A percentile compares a stretch with the other conserved stretches of the same genome.
These are phyloP conservation scores for Microdochium paspali DNA, from an alignment of 2,329 filamentous ascomycete genomes.

Conservation along the genomic window DNA sequence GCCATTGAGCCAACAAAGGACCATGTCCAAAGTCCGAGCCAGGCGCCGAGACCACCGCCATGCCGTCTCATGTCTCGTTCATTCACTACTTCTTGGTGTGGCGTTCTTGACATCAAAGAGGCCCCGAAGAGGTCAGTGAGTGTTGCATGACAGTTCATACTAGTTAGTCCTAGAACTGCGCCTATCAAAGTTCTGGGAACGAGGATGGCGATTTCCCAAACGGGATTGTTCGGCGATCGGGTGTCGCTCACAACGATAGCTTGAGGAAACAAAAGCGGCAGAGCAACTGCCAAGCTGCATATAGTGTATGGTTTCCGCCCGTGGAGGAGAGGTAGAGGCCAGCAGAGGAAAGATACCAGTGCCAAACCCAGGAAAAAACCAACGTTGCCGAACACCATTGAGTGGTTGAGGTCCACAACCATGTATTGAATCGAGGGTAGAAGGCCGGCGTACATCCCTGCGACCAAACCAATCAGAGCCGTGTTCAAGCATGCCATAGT, in stretches of 20 bases:
- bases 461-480: constrained; percentile 57
- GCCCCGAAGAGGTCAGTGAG: constrained; percentile 69
- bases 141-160: constrained; percentile 66
- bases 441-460: constrained; percentile 70
- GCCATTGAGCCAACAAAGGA: constrained; percentile 65
- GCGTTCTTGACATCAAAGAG: constrained; percentile 61
- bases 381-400: constrained; percentile 64
- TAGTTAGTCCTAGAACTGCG: constrained; percentile 61
- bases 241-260: constrained; percentile 52
- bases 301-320: constrained; percentile 72
- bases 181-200: constrained; percentile 58
- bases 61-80: constrained; percentile 61
- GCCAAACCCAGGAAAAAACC: constrained; percentile 63
- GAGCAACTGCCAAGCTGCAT: constrained; percentile 54
- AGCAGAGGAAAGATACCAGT: constrained; percentile 59
- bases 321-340: constrained; percentile 67
- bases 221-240: too few species aligned
- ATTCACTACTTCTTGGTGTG: constrained; percentile 63
- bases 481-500: constrained; percentile 64
- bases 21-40: constrained; percentile 72
- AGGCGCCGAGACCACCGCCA: constrained; percentile 71
- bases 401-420: constrained; percentile 59
- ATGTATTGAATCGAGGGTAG: constrained; percentile 74
- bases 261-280: constrained; percentile 69
- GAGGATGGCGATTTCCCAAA: constrained; percentile 52